Evolutionary conservation across 495 filamentous ascomycete species (phyloP).

Genomic region (Penicillium daleae): DNA sequence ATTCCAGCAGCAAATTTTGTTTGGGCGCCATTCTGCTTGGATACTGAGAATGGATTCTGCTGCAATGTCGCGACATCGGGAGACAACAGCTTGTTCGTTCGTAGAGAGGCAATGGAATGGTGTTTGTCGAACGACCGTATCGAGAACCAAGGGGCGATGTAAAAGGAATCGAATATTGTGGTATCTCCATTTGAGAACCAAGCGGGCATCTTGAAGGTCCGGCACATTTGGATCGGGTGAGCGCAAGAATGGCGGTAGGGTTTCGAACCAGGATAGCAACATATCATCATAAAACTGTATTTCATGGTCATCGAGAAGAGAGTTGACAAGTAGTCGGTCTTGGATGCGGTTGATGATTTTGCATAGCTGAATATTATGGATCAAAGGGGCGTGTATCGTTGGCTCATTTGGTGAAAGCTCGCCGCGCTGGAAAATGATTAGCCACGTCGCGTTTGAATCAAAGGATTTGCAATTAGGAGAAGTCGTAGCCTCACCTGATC

Average conservation of each 20-base stretch:
- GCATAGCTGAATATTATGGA: conserved; percentile 69
- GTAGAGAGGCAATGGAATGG: conserved; percentile 44
- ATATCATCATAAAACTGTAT: conserved; percentile 60
- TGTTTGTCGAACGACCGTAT: conserved; percentile 58
- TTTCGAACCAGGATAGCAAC: conserved; percentile 62
- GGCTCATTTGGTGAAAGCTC: conserved; percentile 27
- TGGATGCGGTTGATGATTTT: conserved; percentile 70
- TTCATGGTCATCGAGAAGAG: conserved; percentile 59
- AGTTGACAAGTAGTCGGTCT: conserved; percentile 64
- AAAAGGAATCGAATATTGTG: conserved; percentile 72
- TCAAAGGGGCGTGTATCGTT: conserved; percentile 25
- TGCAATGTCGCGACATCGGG: conserved; percentile 63
- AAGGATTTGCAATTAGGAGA: background rate
- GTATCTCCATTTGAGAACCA: conserved; percentile 74
- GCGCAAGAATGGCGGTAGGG: conserved; percentile 61
- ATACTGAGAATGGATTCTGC: conserved; percentile 68
- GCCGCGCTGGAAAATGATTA: conserved; percentile 6
- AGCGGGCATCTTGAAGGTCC: conserved; percentile 64
- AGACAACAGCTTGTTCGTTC: conserved; percentile 63
- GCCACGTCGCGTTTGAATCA: background rate
- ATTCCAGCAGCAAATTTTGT: conserved; percentile 72
- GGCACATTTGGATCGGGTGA: conserved; percentile 61
- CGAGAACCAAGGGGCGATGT: conserved; percentile 65
- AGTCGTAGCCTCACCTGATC: conserved; percentile 15
- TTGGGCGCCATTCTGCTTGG: conserved; percentile 56